Base-by-base conservation (phyloP, 495 filamentous ascomycete species). In the Penicillium odoratum region DNA sequence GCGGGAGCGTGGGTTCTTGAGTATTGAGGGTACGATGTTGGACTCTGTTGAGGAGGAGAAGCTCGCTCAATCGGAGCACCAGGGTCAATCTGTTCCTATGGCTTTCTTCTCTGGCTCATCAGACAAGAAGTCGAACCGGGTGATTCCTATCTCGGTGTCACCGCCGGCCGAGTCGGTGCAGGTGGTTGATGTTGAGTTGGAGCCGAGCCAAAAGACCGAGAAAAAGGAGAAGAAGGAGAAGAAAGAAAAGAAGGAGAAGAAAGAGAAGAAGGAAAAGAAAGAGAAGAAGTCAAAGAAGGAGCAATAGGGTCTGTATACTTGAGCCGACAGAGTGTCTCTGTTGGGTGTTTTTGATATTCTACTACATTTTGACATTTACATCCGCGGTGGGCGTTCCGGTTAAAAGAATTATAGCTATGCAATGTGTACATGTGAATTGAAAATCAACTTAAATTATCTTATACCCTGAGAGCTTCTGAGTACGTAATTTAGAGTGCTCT, bases 21-120 rank as follows among this genome's bases (percentile, higher is more conserved):
- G 81, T 56, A 86, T 92, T 51, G 85, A 88, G 63, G 88, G 88
- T 5, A 89, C 85, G 21, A 81, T 91, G 75, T 72, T 90, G 34
- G 60, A 62, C 4, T 66, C 68, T 4, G 77, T 78, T 28, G 80
- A 81, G 44, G 80, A 83, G 56, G 62, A 60, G 9, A 59, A 63
- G 43, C 58, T 82, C 7, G 28, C 72, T 5, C 64, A 73, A 51
- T 63, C 74, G 18, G 79, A 82, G 61, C 59, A 63, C 11, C 62
- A 68, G 55, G 75, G 76, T 4, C 61, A 63, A 34, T 59, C 65
- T 3, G 30, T 64, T 45, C 65, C 63, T 18, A 42, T 53, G 13
- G 61, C 65, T 10, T 64, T 64, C 51, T 59, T 48, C 26, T 25
- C 25, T 13, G 43, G 18, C 6, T 53, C 57, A 25, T 31, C 64